A percentile compares a stretch with the other conserved stretches of the same genome.
Evolutionary conservation across 2,329 filamentous ascomycete genomes (phyloP).

Genomic region (Tolypocladium inflatum): DNA sequence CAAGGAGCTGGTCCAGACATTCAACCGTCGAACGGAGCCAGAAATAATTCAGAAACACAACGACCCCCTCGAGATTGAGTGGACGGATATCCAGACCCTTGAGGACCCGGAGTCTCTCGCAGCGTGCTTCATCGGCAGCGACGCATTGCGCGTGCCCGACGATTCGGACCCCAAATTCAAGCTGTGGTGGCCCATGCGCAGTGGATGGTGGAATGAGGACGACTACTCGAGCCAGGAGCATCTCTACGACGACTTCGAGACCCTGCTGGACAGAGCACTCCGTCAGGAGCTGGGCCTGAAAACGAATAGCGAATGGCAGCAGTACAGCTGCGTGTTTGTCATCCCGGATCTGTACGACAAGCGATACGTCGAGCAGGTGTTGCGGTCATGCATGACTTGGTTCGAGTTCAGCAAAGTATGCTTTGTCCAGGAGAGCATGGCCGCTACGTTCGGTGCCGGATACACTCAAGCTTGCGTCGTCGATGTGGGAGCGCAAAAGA

Average conservation of each 20-base stretch:
- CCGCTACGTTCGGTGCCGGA: conserved; percentile 88
- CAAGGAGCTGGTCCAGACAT: conserved; percentile 90
- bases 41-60: conserved; percentile 92
- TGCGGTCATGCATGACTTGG: conserved; percentile 79
- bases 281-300: conserved; percentile 73
- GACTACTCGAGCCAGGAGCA: conserved; percentile 76
- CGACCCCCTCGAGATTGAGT: conserved; percentile 86
- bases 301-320: conserved; percentile 70
- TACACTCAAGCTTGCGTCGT: conserved; percentile 93
- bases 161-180: conserved; percentile 83
- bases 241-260: conserved; percentile 78
- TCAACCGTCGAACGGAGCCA: conserved; percentile 74
- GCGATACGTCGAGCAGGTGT: conserved; percentile 72
- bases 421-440: conserved; percentile 93
- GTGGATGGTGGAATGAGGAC: conserved; percentile 82
- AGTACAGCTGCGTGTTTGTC: conserved; percentile 94
- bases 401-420: conserved; percentile 84
- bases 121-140: conserved; percentile 67
- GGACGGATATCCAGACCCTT: conserved; percentile 70
- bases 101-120: conserved; percentile 53
- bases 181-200: conserved; percentile 81
- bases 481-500: conserved; percentile 95
- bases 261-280: conserved; percentile 78
- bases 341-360: conserved; percentile 97
- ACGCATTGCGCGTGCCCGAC: conserved; percentile 81